phyloP scores from a whole-genome alignment of 2,329 filamentous ascomycete genomes.

The Fusarium anthophilum region DNA sequence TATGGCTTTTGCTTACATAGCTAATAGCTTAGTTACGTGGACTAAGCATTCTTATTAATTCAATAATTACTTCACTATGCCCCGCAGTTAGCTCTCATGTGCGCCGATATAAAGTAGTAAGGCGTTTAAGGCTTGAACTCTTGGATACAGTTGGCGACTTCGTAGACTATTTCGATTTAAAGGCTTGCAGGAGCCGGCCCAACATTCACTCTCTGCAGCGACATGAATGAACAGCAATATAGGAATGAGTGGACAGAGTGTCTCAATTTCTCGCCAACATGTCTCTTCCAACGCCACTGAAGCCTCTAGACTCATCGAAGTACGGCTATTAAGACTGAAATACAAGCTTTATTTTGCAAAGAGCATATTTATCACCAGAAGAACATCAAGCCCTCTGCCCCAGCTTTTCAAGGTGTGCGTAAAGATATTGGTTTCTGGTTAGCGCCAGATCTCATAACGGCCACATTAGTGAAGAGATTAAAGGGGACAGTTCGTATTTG shows the following conservation, averaged over 20 bases:
- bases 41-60: neutral
- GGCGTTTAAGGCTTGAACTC: neutral
- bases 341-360: neutral
- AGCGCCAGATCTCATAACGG: neutral
- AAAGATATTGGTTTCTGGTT: neutral
- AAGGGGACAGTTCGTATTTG: too few relatives aligned
- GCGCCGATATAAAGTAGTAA: neutral
- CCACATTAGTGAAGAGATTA: neutral
- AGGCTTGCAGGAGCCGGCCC: neutral
- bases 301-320: neutral
- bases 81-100: neutral
- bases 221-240: neutral
- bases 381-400: neutral
- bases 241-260: too few relatives aligned
- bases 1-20: neutral
- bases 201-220: neutral
- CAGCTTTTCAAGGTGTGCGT: fast-evolving
- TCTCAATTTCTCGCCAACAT: neutral
- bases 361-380: fast-evolving
- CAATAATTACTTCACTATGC: neutral
- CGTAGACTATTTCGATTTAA: too few relatives aligned
- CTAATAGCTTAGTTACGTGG: neutral
- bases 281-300: neutral
- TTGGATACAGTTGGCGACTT: neutral
- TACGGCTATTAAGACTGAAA: neutral